Conservation (phyloP, 495 filamentous ascomycete species). For the Neurospora intermedia region DNA sequence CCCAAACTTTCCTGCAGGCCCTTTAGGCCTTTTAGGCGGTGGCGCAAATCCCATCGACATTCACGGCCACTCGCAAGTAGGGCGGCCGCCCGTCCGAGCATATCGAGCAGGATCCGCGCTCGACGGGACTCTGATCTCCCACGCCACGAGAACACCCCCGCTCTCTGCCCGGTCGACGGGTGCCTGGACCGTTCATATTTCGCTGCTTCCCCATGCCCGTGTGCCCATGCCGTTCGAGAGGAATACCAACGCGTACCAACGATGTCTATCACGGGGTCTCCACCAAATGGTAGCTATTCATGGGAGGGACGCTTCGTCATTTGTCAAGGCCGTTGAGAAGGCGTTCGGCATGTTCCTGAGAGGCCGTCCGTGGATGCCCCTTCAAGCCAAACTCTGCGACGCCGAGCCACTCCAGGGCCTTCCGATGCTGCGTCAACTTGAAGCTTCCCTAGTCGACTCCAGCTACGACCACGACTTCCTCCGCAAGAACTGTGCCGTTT, state of each 20-base stretch:
- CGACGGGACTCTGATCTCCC: conserved; percentile 9
- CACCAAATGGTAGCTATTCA: conserved; percentile 42
- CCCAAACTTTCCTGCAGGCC: conserved; percentile 15
- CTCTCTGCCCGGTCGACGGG: conserved; percentile 15
- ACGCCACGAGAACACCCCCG: conserved; percentile 4
- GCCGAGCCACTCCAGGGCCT: conserved; percentile 41
- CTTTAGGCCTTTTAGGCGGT: conserved; percentile 24
- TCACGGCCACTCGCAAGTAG: conserved; percentile 12
- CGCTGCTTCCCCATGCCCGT: conserved; percentile 38
- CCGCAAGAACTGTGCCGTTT: conserved; percentile 36
- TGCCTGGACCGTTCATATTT: conserved; percentile 47
- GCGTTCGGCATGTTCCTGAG: conserved; percentile 39
- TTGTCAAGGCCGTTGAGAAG: conserved; percentile 33
- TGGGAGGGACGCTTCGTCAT: conserved; percentile 36
- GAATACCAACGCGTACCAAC: conserved; percentile 46
- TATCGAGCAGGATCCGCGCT: conserved; percentile 7
- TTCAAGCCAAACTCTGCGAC: conserved; percentile 46
- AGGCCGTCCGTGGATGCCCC: conserved; percentile 41
- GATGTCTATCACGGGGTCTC: conserved; percentile 44
- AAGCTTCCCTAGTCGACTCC: conserved; percentile 23
- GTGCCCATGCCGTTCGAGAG: conserved; percentile 49
- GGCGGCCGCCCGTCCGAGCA: conserved; percentile 7
- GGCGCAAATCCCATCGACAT: conserved; percentile 14
- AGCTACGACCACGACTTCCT: conserved; percentile 39
- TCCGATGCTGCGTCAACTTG: conserved; percentile 43